Conservation (phyloP, 495 filamentous ascomycete genomes). For the Staphylotrichum longicolle region DNA sequence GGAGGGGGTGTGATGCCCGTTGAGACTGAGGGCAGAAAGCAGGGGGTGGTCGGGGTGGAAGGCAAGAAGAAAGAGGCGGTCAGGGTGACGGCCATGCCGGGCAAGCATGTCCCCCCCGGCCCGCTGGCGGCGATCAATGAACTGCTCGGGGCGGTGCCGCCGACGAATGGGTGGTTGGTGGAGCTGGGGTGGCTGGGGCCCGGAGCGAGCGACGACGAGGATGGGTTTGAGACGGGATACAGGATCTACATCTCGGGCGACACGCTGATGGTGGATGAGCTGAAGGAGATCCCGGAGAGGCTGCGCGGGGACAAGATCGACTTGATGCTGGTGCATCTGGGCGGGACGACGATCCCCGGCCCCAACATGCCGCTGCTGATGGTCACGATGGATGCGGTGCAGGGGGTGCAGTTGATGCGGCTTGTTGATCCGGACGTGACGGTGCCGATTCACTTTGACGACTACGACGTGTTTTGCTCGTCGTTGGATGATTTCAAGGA, state of each 20-base stretch:
- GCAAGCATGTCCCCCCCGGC: conserved; percentile 63
- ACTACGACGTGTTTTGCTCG: conserved; percentile 62
- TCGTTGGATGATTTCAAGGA: conserved; percentile 60
- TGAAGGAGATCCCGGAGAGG: conserved; percentile 55
- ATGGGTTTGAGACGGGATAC: conserved; percentile 51
- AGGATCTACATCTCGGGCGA: conserved; percentile 73
- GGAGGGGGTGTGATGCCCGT: conserved; percentile 53
- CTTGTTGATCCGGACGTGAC: conserved; percentile 62
- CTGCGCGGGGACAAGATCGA: conserved; percentile 53
- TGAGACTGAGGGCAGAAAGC: conserved; percentile 9
- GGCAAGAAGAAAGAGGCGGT: conserved; percentile 35
- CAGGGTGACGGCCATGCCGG: conserved; percentile 66
- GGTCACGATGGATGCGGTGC: conserved; percentile 71
- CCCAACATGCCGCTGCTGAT: conserved; percentile 57
- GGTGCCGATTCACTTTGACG: conserved; percentile 70
- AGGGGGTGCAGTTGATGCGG: conserved; percentile 60
- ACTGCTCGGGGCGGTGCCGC: conserved; percentile 61
- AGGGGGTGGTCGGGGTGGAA: conserved; percentile 17
- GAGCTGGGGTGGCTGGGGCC: conserved; percentile 53
- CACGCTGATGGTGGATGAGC: conserved; percentile 64
- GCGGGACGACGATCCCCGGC: conserved; percentile 64
- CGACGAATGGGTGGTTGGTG: conserved; percentile 71
- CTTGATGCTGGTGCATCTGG: conserved; percentile 66
- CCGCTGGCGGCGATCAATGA: conserved; percentile 53
- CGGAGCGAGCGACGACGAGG: conserved; percentile 12